These are phyloP conservation scores for Agarophyton chilense DNA, from an alignment of 23 red algal species.

Conservation along the genomic window DNA sequence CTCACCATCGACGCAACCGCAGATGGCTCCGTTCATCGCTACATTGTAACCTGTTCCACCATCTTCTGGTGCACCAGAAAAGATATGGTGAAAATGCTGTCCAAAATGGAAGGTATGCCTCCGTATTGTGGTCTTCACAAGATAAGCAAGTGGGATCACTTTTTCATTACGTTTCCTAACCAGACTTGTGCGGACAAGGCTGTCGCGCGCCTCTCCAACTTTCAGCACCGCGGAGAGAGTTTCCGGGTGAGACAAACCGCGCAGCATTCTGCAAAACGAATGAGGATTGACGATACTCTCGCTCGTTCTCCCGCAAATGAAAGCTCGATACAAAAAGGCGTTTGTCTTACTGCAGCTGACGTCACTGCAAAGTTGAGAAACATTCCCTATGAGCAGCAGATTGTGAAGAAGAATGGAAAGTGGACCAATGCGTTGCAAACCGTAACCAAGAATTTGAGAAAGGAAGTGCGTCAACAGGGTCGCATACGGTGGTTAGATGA, in stretches of 20 bases:
- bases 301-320: not conserved
- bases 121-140: constrained; percentile 61
- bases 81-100: constrained; percentile 36
- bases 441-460: constrained; percentile 60
- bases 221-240: constrained; percentile 21
- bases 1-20: constrained; percentile 32
- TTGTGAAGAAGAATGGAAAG: constrained; percentile 52
- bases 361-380: constrained; percentile 79
- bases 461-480: constrained; percentile 1
- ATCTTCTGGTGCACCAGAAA: constrained; percentile 67
- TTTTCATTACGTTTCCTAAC: constrained; percentile 71
- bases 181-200: constrained; percentile 22
- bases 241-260: constrained; percentile 18
- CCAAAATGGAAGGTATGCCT: constrained; percentile 40
- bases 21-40: constrained; percentile 55
- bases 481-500: constrained; percentile 50
- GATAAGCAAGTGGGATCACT: constrained; percentile 70
- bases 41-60: constrained; percentile 50
- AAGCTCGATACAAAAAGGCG: not conserved
- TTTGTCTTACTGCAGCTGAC: constrained; percentile 52
- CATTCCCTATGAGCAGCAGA: constrained; percentile 62
- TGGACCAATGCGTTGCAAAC: constrained; percentile 54
- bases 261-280: constrained; percentile 56
- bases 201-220: constrained; percentile 17
- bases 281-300: constrained; percentile 22